A percentile compares a stretch with the other conserved stretches of the same genome.
phyloP scores from a whole-genome alignment of 1,284 basidiomycete species.

The Boletus albobrunnescens region DNA sequence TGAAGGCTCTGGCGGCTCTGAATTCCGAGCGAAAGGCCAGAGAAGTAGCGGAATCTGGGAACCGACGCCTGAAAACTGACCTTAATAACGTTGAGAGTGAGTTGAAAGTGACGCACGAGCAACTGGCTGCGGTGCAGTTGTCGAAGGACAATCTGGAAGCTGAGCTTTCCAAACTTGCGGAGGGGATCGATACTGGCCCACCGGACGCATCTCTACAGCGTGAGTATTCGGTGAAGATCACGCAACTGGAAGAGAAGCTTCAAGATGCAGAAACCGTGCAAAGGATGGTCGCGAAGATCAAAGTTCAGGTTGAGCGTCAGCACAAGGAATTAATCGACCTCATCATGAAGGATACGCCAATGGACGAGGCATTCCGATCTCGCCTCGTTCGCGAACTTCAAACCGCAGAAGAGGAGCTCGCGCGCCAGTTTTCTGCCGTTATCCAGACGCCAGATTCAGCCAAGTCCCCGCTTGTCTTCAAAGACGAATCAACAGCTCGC shows the following conservation, averaged over 20 bases:
- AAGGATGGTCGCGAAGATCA: conserved; percentile 51
- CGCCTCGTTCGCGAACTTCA: conserved; percentile 69
- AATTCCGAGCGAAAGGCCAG: conserved; percentile 63
- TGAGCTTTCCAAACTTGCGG: conserved; percentile 65
- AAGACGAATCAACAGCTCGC: conserved; percentile 65
- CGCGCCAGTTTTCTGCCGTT: conserved; percentile 47
- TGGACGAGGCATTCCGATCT: conserved; percentile 61
- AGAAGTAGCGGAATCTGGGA: conserved; percentile 60
- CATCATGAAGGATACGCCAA: conserved; percentile 53
- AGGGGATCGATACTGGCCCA: conserved; percentile 46
- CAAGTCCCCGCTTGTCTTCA: conserved; percentile 50
- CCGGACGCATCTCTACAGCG: conserved; percentile 50
- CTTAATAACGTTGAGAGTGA: conserved; percentile 53
- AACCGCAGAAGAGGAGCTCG: conserved; percentile 58
- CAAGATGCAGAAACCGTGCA: conserved; percentile 52
- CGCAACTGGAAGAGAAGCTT: conserved; percentile 62
- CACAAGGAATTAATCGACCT: conserved; percentile 67
- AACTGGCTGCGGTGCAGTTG: conserved; percentile 49
- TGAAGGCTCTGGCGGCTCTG: conserved; percentile 53
- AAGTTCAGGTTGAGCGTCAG: conserved; percentile 61
- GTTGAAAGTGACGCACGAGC: conserved; percentile 49
- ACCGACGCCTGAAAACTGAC: conserved; percentile 57
- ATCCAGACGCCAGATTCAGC: conserved; percentile 35
- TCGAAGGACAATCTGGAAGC: conserved; percentile 67
- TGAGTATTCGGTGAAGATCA: conserved; percentile 64